Evolutionary conservation across 805 yeast genomes (phyloP), one percentile per base, ranked within the genome.

Genomic region (Sugiyamaella chiloensis): DNA sequence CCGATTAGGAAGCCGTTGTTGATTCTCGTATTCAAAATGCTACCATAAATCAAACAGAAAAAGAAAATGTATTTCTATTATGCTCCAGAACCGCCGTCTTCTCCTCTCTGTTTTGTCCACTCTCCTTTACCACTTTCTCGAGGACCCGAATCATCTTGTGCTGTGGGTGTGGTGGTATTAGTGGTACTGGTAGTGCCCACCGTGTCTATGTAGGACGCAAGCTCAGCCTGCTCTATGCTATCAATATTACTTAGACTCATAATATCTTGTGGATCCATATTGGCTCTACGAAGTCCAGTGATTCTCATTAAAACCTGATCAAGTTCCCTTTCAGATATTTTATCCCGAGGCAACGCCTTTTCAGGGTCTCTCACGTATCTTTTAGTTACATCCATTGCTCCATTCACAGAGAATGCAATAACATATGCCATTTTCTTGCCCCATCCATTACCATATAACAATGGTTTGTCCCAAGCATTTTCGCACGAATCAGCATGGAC

Each of bases 341-440:
- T 67, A 35, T 68, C 64, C 47, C 88, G 65, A 0, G 81, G 78
- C 8, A 80, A 59, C 23, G 65, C 64, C 47, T 72, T 70, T 11
- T 68, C 67, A 0, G 62, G 45, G 7, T 69, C 68, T 5, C 69
- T 56, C 24, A 88, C 76, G 56, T 91, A 90, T 52, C 87, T 77
- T 8, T 64, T 62, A 20, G 89, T 78, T 24, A 91, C 82, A 62
- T 91, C 97, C 1, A 70, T 63, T 1, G 82, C 71, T 29, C 88
- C 88, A 34, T 71, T 71, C 9, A 42, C 57, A 7, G 81, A 75
- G 46, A 84, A 74, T 0, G 87, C 96, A 47, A 91, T 68, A 1
- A 81, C 85, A 65, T 87, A 88, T 44, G 96, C 85, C 97, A 91
- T 91, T 51, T 79, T 79, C 67, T 91, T 91, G 26, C 91, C 95